Evolutionary conservation across 2,329 filamentous ascomycete genomes (phyloP), one percentile per base, ranked within the genome.

Genomic region (Sordariomycetes sp.): DNA sequence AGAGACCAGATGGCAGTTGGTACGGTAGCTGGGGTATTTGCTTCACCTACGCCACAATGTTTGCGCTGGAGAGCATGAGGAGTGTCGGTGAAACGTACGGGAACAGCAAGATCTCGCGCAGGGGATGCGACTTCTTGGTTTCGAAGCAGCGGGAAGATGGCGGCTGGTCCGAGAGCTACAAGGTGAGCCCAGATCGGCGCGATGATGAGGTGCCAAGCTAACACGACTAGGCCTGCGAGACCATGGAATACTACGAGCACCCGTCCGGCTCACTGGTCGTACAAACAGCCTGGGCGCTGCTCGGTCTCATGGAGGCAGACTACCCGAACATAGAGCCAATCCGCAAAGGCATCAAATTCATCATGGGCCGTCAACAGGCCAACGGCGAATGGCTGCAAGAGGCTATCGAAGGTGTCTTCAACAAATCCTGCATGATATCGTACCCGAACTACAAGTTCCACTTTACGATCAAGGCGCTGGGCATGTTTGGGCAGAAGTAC

Each of bases 401-500:
- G 58, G 81, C 83, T 1, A 96, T 98, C 47, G 92, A 98, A 57
- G 92, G 92, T 3, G 92, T 98, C 9, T 98, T 98, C 63, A 98
- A 98, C 63, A 94, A 95, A 67, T 92, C 81, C 50, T 96, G 90
- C 68, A 96, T 95, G 86, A 98, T 98, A 44, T 92, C 86, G 1
- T 98, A 98, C 53, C 90, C 90, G 28, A 98, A 98, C 67, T 98
- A 98, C 69, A 98, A 96, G 66, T 92, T 94, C 56, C 84, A 82
- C 38, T 98, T 95, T 59, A 80, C 90, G 2, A 83, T 96, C 54
- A 94, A 93, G 63, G 92, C 92, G 3, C 58, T 98, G 43, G 92
- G 92, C 5, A 82, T 95, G 75, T 98, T 86, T 66, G 77, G 82
- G 5, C 72, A 66, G 46, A 75, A 69, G 42, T 88, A 81, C 44